Conservation (phyloP, 306 rosid species). For the Erythrophleum fordii region DNA sequence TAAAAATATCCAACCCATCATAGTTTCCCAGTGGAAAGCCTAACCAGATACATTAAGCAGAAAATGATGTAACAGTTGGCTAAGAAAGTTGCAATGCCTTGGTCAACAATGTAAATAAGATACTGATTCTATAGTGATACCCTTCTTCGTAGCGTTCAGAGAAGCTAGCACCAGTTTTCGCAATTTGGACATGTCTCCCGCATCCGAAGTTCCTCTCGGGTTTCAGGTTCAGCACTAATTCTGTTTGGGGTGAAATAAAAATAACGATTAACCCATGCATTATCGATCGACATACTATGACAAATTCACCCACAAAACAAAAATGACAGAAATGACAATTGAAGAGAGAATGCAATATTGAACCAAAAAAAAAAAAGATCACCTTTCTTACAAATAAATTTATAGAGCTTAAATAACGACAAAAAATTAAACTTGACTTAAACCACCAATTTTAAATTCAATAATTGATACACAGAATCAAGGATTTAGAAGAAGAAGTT, state of each 20-base stretch:
- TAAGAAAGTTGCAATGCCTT: neutral
- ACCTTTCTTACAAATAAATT: neutral
- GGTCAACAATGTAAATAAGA: neutral
- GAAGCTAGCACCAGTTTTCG: conserved; percentile 76
- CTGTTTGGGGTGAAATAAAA: neutral
- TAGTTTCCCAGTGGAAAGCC: neutral
- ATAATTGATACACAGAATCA: neutral
- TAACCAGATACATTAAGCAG: neutral
- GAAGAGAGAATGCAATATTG: neutral
- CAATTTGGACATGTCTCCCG: conserved; percentile 70
- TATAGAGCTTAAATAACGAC: neutral
- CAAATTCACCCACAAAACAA: neutral
- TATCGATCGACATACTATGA: neutral
- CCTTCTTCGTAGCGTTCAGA: conserved; percentile 80
- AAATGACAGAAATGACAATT: neutral
- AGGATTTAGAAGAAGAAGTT: neutral
- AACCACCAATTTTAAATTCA: neutral
- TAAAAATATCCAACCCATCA: neutral
- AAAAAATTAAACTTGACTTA: neutral
- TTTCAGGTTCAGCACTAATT: neutral
- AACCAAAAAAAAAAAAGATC: neutral
- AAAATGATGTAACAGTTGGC: neutral
- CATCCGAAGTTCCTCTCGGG: conserved; percentile 23
- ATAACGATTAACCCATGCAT: neutral
- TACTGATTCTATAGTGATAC: conserved; percentile 35